Evolutionary conservation across 2,329 filamentous ascomycete species (phyloP).

Genomic region (Colletotrichum higginsianum): DNA sequence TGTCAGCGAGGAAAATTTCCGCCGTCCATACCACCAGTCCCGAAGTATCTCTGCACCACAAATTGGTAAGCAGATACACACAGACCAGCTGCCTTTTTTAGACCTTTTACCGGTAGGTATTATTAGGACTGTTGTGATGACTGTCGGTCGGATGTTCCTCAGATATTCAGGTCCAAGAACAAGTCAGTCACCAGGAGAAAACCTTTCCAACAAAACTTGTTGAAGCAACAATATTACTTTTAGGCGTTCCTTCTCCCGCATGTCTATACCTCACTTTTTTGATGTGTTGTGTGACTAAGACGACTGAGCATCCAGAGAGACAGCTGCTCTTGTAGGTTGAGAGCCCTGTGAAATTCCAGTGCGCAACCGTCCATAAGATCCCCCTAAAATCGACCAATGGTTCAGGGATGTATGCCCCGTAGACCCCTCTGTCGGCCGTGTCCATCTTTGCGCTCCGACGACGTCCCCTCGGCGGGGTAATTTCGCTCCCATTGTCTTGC

Average conservation of each 20-base stretch:
- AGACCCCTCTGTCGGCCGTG: constrained; percentile 42
- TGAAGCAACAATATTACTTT: not conserved
- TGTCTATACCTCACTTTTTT: too few species aligned
- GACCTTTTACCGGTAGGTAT: not conserved
- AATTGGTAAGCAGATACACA: constrained; percentile 43
- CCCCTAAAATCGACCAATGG: constrained; percentile 36
- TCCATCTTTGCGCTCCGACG: constrained; percentile 35
- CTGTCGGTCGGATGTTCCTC: not conserved
- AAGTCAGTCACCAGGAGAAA: too few species aligned
- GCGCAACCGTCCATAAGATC: not conserved
- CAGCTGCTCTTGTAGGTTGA: constrained; percentile 29
- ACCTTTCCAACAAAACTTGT: not conserved
- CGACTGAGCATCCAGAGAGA: constrained; percentile 5
- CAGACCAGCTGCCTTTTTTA: constrained; percentile 22
- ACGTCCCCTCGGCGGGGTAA: constrained; percentile 43
- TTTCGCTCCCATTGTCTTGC: constrained; percentile 29
- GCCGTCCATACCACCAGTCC: constrained; percentile 5
- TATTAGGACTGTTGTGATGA: not conserved
- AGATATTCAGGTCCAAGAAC: too few species aligned
- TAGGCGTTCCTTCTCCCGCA: not conserved
- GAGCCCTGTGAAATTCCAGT: constrained; percentile 34
- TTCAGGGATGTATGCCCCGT: constrained; percentile 23
- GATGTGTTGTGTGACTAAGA: not conserved
- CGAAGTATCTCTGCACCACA: constrained; percentile 32
- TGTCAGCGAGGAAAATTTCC: constrained; percentile 40